Evolutionary conservation across 306 rosid genomes (phyloP), one percentile per base, ranked within the genome.

Genomic region (Arachis stenosperma): DNA sequence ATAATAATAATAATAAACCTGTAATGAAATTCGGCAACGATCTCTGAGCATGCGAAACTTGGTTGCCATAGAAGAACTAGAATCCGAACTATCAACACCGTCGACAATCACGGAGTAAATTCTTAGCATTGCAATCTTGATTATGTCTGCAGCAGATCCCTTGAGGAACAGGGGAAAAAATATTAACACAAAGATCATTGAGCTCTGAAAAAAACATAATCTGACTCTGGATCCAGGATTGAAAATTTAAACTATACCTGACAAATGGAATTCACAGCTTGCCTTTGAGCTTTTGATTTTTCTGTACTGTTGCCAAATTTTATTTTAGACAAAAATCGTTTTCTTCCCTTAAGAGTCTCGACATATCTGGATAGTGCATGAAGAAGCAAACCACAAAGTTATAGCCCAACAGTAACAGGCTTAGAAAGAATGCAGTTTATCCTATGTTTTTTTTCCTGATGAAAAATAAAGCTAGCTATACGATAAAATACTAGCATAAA

Each of bases 141-240:
- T 91, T 82, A 91, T 81, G 88, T 94, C 98, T 53, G 97, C 98
- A 67, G 98, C 96, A 53, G 98, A 94, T 52, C 98, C 98, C 98
- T 94, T 57, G 50, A 33, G 73, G 73, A 56, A 42, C 40, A 43
- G 14, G 80, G 68, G 74, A 75, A 75, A 60, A 46, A 78, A 42
- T 17, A 71, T 36, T 30, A 79, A 69, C 48, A 70, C 76, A 36
- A 82, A 79, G 39, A 57, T 47, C 14, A 13, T 61, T 27, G 65
- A 50, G 43, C 37, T 75, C 37, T n/a, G 54, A 47, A 42, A 70
- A 44, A 56, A 75, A 64, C 22, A 15, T 37, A 51, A 59, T 61
- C 65, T 41, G 33, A 3, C 40, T n/a, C 36, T 7, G 44, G 60
- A 66, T 33, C 37, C 4, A 4, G 37, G 59, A 39, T 61, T 52